Conservation (phyloP, 768 basidiomycete genomes). For the Lactarius quietus region DNA sequence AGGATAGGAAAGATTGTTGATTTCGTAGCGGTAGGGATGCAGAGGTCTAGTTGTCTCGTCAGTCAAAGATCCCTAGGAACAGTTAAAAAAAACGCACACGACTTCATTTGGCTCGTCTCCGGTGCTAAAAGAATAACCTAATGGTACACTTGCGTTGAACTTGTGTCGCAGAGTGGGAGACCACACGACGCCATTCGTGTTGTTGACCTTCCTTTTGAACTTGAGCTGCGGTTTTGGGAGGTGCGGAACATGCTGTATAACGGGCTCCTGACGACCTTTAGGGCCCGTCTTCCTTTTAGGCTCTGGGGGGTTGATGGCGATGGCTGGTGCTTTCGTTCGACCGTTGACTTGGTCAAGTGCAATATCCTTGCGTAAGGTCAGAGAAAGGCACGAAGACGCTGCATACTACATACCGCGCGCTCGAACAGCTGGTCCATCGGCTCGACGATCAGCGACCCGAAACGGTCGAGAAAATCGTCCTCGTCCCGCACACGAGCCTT, state of each 20-base stretch:
- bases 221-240: constrained; percentile 77
- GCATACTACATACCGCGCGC: constrained; percentile 55
- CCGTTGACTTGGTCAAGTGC: constrained; percentile 78
- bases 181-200: constrained; percentile 56
- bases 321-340: constrained; percentile 60
- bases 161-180: constrained; percentile 69
- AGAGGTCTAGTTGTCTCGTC: constrained; percentile 31
- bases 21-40: constrained; percentile 88
- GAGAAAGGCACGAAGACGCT: background rate
- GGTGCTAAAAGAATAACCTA: constrained; percentile 54
- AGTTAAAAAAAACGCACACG: constrained; percentile 3
- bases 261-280: constrained; percentile 51
- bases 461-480: constrained; percentile 84
- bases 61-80: background rate
- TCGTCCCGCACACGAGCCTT: constrained; percentile 56
- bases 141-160: constrained; percentile 77
- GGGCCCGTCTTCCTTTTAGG: constrained; percentile 34
- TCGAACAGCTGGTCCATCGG: constrained; percentile 83
- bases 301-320: constrained; percentile 47
- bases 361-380: constrained; percentile 58
- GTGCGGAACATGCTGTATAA: constrained; percentile 69
- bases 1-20: constrained; percentile 69
- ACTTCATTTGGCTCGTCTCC: constrained; percentile 25
- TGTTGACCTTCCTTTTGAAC: constrained; percentile 62
- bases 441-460: constrained; percentile 75